These are phyloP conservation scores for Penicillium sp. DNA, from an alignment of 2,329 filamentous ascomycete genomes.

Conservation along the genomic window DNA sequence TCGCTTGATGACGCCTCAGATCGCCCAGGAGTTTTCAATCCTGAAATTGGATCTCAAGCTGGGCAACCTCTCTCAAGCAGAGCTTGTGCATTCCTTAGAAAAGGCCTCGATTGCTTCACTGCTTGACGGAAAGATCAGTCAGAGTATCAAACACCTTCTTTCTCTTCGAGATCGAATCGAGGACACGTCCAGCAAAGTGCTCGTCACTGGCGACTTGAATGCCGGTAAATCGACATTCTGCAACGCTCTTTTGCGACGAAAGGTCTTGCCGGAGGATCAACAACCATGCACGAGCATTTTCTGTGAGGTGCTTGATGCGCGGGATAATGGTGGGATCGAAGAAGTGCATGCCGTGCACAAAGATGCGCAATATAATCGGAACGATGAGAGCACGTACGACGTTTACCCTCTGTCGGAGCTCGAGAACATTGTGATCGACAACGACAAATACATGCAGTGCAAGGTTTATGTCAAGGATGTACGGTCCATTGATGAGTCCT, in stretches of 20 bases:
- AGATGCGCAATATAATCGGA: conserved; percentile 69
- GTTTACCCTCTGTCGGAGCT: conserved; percentile 72
- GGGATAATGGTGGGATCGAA: conserved; percentile 84
- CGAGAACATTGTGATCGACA: conserved; percentile 85
- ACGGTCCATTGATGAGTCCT: conserved; percentile 80
- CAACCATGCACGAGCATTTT: conserved; percentile 98
- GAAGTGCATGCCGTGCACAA: conserved; percentile 94
- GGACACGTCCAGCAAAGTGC: conserved; percentile 92
- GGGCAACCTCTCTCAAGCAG: conserved; percentile 75
- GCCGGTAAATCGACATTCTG: conserved; percentile 98
- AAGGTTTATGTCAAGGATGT: conserved; percentile 95
- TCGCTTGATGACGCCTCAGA: conserved; percentile 80
- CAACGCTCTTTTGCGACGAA: conserved; percentile 88
- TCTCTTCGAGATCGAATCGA: conserved; percentile 88
- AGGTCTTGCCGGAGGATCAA: conserved; percentile 91
- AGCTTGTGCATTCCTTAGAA: conserved; percentile 89
- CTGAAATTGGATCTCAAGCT: conserved; percentile 92
- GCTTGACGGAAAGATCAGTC: conserved; percentile 87
- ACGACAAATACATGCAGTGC: conserved; percentile 83
- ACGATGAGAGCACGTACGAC: conserved; percentile 91
- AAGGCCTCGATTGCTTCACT: conserved; percentile 85
- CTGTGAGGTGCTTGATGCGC: conserved; percentile 88
- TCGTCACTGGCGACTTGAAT: conserved; percentile 93
- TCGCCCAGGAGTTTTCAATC: conserved; percentile 92
- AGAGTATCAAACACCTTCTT: conserved; percentile 84